Conservation (phyloP, 345 rosid genomes). For the Cochlearia excelsa region DNA sequence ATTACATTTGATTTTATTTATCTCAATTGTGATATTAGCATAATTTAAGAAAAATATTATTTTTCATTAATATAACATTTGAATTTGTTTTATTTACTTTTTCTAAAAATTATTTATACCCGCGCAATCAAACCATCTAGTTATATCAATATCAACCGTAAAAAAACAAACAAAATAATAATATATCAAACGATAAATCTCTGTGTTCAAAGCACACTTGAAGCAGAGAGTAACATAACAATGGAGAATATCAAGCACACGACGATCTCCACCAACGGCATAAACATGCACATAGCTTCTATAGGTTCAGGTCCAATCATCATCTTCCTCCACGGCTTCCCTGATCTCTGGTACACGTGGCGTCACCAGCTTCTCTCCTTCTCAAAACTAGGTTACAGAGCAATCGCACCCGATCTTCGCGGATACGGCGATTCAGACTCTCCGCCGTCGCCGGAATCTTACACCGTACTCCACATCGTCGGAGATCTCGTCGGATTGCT, state of each 20-base stretch:
- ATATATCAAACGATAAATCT: too few species aligned
- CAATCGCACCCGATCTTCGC: slow-evolving; percentile 76
- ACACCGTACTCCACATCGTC: slow-evolving; percentile 50
- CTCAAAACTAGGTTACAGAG: slow-evolving; percentile 56
- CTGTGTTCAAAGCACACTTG: too few species aligned
- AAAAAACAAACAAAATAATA: too few species aligned
- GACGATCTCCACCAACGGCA: slow-evolving; percentile 54
- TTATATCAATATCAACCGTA: too few species aligned
- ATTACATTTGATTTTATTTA: too few species aligned
- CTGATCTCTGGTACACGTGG: slow-evolving; percentile 80
- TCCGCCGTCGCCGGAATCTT: slow-evolving; percentile 41
- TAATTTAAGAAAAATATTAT: too few species aligned
- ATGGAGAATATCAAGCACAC: slow-evolving; percentile 73
- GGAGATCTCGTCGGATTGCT: slow-evolving; percentile 57
- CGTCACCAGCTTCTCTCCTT: slow-evolving; percentile 66
- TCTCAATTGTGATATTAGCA: too few species aligned
- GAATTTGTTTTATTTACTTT: too few species aligned
- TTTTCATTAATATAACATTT: too few species aligned
- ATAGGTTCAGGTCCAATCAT: slow-evolving; percentile 55
- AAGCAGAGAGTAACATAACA: not conserved
- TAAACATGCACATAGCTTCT: slow-evolving; percentile 61
- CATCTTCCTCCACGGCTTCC: slow-evolving; percentile 72
- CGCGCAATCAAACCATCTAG: too few species aligned
- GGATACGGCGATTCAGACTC: slow-evolving; percentile 70
- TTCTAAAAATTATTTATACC: too few species aligned